Evolutionary conservation across 2,329 filamentous ascomycete genomes (phyloP), one percentile per base, ranked within the genome.

Genomic region (Fusarium sp.): DNA sequence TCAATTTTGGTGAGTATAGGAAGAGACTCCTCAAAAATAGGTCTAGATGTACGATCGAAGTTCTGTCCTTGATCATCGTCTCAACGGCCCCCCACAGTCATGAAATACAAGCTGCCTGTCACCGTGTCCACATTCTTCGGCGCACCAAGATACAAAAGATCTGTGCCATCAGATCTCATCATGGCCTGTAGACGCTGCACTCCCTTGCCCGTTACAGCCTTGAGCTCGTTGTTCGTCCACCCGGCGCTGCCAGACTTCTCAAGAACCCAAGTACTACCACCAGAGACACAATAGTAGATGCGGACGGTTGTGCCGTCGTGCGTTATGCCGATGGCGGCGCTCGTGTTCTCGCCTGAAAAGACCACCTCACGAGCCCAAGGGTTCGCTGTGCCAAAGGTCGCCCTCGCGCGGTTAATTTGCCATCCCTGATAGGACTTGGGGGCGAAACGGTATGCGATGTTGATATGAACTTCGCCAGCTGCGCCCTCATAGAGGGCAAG

Each of bases 211-310:
- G 43, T 43, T 2, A 14, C 66, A 0, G 70, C 59, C 8, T 48
- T 62, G 45, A 72, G 25, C 5, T 71, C 70, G 6, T 67, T 72
- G 6, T 73, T 62, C 1, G 66, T 73, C 70, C 70, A 72, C 0
- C 66, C 66, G 2, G 60, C 25, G 0, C 70, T 71, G 1, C 60
- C 48, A 2, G 35, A 43, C 20, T 70, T 72, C 48, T 72, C 70
- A 9, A 72, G 70, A 13, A 79, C 75, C 50, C 69, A 75, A 8
- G 67, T 57, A 20, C 73, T 74, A 13, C 68, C 74, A 2, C 62
- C 62, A 7, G 62, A 61, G 2, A 72, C 66, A 34, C 73, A 76
- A 67, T 76, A 76, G 57, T 75, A 76, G 39, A 76, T 75, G 35
- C 74, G 57, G 1, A 71, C 71, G 5, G 68, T 72, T 4, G 48